Percentiles rank a stretch among this genome's conserved stretches.
Conservation (phyloP, 352 stramenopile genomes). For the Peronospora farinosa region DNA sequence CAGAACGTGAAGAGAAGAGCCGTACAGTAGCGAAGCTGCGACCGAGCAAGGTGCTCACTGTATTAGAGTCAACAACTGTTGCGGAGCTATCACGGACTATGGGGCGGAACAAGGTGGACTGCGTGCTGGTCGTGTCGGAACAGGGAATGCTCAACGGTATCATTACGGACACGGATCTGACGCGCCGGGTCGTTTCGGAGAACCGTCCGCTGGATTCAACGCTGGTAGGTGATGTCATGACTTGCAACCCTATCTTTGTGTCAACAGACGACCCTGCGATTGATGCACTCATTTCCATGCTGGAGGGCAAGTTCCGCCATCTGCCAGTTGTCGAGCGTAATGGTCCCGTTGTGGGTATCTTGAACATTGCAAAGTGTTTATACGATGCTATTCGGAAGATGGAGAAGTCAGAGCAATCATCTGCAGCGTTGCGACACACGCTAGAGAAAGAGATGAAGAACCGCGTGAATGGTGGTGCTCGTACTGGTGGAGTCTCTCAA, state of each 20-base stretch:
- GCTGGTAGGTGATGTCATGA: constrained; percentile 76
- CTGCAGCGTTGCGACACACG: constrained; percentile 59
- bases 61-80: constrained; percentile 73
- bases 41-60: constrained; percentile 86
- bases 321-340: constrained; percentile 74
- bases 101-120: constrained; percentile 87
- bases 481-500: constrained; percentile 46
- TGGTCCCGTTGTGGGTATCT: constrained; percentile 89
- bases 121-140: constrained; percentile 88
- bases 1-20: constrained; percentile 59
- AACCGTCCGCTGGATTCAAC: constrained; percentile 70
- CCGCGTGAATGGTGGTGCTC: constrained; percentile 24
- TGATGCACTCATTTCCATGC: constrained; percentile 78
- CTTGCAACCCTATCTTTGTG: constrained; percentile 77
- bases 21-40: constrained; percentile 77
- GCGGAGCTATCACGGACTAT: constrained; percentile 84
- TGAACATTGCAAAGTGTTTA: constrained; percentile 98
- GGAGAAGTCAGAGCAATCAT: constrained; percentile 88
- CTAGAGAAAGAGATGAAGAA: constrained; percentile 73
- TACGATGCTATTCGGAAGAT: constrained; percentile 98
- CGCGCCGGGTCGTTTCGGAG: constrained; percentile 71
- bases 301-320: constrained; percentile 86
- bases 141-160: constrained; percentile 90
- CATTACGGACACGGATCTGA: constrained; percentile 91
- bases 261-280: constrained; percentile 78